These are phyloP conservation scores for Colletotrichum tabaci DNA, from an alignment of 2,329 filamentous ascomycete species.

Conservation along the genomic window DNA sequence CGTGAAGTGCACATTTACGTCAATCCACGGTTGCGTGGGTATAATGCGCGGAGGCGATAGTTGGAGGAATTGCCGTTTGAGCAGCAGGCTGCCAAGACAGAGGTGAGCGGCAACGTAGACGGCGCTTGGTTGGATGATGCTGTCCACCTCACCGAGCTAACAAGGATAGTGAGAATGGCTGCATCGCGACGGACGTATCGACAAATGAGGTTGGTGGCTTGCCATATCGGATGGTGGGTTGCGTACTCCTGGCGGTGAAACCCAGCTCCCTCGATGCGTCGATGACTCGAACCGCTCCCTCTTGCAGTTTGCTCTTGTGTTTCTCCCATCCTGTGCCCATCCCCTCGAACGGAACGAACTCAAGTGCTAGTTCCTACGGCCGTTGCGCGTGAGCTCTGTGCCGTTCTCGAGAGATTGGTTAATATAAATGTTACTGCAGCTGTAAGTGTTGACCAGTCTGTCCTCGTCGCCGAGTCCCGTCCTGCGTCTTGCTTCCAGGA, in stretches of 20 bases:
- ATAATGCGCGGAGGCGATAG: neutral
- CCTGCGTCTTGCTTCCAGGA: constrained; percentile 7
- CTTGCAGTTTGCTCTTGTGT: neutral
- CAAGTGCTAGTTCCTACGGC: neutral
- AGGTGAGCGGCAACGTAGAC: constrained; percentile 19
- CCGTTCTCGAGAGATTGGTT: neutral
- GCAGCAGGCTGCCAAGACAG: constrained; percentile 35
- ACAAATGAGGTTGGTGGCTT: constrained; percentile 30
- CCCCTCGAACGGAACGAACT: neutral
- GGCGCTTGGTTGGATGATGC: constrained; percentile 6
- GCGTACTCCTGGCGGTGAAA: constrained; percentile 28
- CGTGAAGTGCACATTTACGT: neutral
- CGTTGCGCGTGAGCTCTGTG: neutral
- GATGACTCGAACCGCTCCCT: constrained; percentile 2
- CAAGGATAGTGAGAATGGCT: constrained; percentile 31
- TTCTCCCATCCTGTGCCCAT: neutral
- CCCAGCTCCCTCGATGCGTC: constrained; percentile 5
- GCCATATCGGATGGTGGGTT: constrained; percentile 29
- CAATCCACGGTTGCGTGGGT: neutral
- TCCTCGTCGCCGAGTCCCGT: neutral
- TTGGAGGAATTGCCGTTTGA: constrained; percentile 10
- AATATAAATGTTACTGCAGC: constrained; percentile 23
- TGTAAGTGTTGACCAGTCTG: constrained; percentile 11
- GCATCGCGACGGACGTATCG: constrained; percentile 18
- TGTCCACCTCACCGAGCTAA: constrained; percentile 38